Evolutionary conservation across 2,329 filamentous ascomycete genomes (phyloP), one percentile per base, ranked within the genome.

Genomic region (Aspergillus sp.): DNA sequence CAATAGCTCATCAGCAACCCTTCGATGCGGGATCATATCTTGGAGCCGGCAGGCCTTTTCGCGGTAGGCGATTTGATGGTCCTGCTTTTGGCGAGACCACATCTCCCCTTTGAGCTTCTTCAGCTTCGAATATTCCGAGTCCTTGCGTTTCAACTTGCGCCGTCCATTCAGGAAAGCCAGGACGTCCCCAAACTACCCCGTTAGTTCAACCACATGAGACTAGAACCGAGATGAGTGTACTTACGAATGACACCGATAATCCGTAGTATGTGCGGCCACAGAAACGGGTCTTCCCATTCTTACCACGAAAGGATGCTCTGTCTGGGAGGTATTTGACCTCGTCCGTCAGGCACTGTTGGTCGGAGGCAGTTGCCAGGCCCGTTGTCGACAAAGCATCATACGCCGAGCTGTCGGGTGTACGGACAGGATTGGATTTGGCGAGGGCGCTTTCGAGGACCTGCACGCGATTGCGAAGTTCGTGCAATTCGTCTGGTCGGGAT

Each of bases 1-100:
- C 14, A 85, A 69, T 1, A 85, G 73, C 47, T 75, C 65, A 53
- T 85, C 81, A 0, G 79, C 76, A 1, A 82, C 54, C 20, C 57
- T 49, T 32, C 60, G 64, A 14, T 65, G 51, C 0, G 84, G 83
- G 0, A 87, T 60, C 43, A 72, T 63, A 36, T 69, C 65, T 17
- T 66, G 58, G 0, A 73, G 53, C 13, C 58, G 58, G 47, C 63
- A 64, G 1, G 66, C 59, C 45, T 63, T 66, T n/a, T 67, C 62
- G 5, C 60, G 63, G 42, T 64, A 67, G n/a, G 59, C 59, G 7
- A 57, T 56, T 42, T 68, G 66, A 34, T 69, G 66, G 17, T 65
- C 58, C 17, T 65, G 56, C 32, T 54, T 61, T 38, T 71, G 63
- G 7, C 58, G 63, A 2, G 60, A 63, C 58, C 60, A 65, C 19